Evolutionary conservation across 495 filamentous ascomycete genomes (phyloP), one percentile per base, ranked within the genome.

Genomic region (Penicillium manginii): DNA sequence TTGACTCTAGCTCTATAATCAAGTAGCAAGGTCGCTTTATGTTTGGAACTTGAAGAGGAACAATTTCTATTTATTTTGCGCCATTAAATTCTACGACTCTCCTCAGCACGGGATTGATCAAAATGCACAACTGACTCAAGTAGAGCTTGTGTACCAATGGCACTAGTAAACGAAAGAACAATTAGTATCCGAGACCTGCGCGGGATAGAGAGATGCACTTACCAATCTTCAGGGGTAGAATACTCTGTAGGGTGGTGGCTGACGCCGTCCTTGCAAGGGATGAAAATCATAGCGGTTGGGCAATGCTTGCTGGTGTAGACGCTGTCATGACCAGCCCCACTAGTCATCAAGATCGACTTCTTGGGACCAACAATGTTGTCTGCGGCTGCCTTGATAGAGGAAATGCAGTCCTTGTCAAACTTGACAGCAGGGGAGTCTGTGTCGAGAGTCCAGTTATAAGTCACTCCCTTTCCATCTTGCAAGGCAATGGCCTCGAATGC

Each of bases 231-330:
- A 5, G 74, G 75, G 12, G 68, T 77, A 33, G 77, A 82, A 57
- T 82, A 85, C 67, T 88, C 85, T 5, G 66, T 68, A 18, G 86
- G 85, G 75, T 87, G 83, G 65, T 88, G 85, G 52, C 81, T 85
- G 40, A 88, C 73, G 5, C 86, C 86, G 61, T 86, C 82, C 48
- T 75, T 70, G 54, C 80, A 84, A 21, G 84, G 84, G 18, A 87
- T 83, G 61, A 88, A 88, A 22, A 87, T 85, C 85, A 88, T 87
- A 21, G 78, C 79, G 17, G 84, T 81, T 10, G 84, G 84, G 57
- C 77, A 81, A 43, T 75, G 71, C 59, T 77, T 75, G 53, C 76
- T 84, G 22, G 84, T 80, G 67, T 82, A 82, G 4, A 84, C 84
- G 45, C 69, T 80, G 54, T 91, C 89, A 67, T 92, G 88, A 3